Evolutionary conservation across 129 eudicot species (phyloP), one percentile per base, ranked within the genome.

Genomic region (Oenanthe sinensis): DNA sequence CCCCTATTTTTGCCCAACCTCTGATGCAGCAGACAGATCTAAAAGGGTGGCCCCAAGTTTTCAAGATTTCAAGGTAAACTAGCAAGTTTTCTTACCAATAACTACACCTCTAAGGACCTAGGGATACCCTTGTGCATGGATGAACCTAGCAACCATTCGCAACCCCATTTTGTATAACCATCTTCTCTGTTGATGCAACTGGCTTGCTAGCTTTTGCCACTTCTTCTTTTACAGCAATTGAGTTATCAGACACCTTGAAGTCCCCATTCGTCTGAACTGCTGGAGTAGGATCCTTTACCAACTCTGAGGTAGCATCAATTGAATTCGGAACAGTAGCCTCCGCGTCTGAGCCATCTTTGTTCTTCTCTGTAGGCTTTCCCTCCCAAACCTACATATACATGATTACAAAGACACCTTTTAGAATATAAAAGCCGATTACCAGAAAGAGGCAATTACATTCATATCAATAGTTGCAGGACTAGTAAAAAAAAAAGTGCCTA

Each of bases 301-400:
- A 43, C 43, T 85, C 90, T 2, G 79, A 84, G 62, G 68, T 30
- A 60, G 19, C 58, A 33, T 87, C 90, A 2, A 74, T 46, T 19
- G 89, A 54, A 17, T 87, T 87, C 16, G 77, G 85, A 44, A 87
- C 17, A 62, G 42, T 50, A 13, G 55, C 22, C 22, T 90, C 88
- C 7, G 79, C 86, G 47, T 85, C 83, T 33, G 84, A 14, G 11
- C 74, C 78, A 47, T 85, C 93, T 78, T 83, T 90, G 84, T 37
- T 85, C 75, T 78, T 85, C 68, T 84, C 92, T 54, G 62, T 71
- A 17, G 85, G 80, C 52, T 83, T 90, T 46, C 92, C 96, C 83
- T 88, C 92, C 96, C 96, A 90, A 16, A 75, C 83, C 91, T 83
- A 49, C 17, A 44, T 33, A 33, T 33, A 33, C 36, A 33, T 1